These are phyloP conservation scores for Sergeia podlipaevii DNA, from an alignment of 208 protist species.

Conservation along the genomic window DNA sequence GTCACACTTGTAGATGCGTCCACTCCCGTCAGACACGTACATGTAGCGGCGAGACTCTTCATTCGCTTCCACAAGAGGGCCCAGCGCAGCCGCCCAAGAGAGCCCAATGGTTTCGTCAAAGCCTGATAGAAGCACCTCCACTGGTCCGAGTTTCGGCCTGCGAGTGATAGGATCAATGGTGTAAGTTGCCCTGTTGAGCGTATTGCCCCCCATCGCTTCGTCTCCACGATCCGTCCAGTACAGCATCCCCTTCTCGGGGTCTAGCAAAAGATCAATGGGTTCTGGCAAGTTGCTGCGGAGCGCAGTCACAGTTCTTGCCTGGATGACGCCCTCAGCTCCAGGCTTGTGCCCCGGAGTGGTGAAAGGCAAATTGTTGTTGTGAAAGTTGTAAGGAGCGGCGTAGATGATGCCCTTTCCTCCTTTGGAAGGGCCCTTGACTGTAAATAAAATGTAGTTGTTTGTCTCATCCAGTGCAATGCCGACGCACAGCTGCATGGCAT, in stretches of 20 bases:
- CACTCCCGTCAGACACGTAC: slow-evolving; percentile 28
- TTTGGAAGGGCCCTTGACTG: slow-evolving; percentile 35
- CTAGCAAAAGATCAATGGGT: slow-evolving; percentile 38
- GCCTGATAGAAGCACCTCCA: slow-evolving; percentile 24
- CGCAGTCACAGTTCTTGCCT: slow-evolving; percentile 15
- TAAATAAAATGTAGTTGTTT: slow-evolving; percentile 38
- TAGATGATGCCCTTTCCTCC: slow-evolving; percentile 30
- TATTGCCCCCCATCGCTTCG: slow-evolving; percentile 23
- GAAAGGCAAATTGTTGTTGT: slow-evolving; percentile 21
- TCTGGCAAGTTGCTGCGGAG: slow-evolving; percentile 27
- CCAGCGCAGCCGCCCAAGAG: slow-evolving; percentile 26
- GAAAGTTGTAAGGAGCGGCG: slow-evolving; percentile 32
- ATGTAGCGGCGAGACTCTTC: slow-evolving; percentile 21
- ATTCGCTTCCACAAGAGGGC: neutral
- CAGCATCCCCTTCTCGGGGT: slow-evolving; percentile 19
- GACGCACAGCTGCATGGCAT: slow-evolving; percentile 31
- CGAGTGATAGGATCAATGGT: slow-evolving; percentile 13
- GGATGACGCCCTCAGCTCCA: slow-evolving; percentile 27
- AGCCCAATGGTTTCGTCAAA: slow-evolving; percentile 40
- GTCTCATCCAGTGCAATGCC: slow-evolving; percentile 35
- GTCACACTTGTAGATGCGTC: slow-evolving; percentile 31
- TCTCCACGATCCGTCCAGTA: slow-evolving; percentile 52
- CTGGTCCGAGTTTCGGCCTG: slow-evolving; percentile 15
- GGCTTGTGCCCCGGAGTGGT: slow-evolving; percentile 5
- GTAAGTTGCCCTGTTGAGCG: slow-evolving; percentile 25